A percentile compares a stretch with the other conserved stretches of the same genome.
phyloP scores from a whole-genome alignment of 257 asterid genomes.

The Leonotis leonurus region DNA sequence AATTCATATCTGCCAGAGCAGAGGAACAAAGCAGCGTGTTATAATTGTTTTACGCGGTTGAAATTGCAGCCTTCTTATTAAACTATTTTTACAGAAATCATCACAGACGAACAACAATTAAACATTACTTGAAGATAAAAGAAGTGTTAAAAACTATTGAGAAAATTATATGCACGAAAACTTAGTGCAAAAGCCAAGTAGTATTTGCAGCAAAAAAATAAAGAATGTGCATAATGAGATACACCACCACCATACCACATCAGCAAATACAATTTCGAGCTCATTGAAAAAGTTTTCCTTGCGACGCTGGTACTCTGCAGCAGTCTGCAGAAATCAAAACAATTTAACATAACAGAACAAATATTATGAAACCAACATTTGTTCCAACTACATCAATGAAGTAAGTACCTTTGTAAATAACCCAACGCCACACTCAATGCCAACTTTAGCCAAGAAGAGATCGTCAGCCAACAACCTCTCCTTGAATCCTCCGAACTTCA shows the following conservation, averaged over 20 bases:
- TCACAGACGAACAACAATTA: no score
- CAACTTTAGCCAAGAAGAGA: constrained; percentile 80
- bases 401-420: constrained; percentile 77
- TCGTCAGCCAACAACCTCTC: constrained; percentile 96
- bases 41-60: no score
- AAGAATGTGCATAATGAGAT: background rate
- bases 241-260: constrained; percentile 71
- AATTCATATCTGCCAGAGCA: background rate
- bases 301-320: constrained; percentile 78
- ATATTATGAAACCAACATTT: background rate
- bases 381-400: background rate
- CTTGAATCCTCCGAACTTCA: constrained; percentile 81
- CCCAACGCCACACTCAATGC: constrained; percentile 93
- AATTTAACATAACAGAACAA: background rate
- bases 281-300: constrained; percentile 86
- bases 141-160: no score
- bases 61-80: no score
- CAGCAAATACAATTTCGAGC: constrained; percentile 80
- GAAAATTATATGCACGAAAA: no score
- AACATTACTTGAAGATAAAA: no score
- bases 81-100: no score
- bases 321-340: constrained; percentile 45
- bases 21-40: background rate
- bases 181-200: no score
- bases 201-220: background rate